These are phyloP conservation scores for Yamadazyma sp. DNA, from an alignment of 1,139 yeast species.

Conservation along the genomic window DNA sequence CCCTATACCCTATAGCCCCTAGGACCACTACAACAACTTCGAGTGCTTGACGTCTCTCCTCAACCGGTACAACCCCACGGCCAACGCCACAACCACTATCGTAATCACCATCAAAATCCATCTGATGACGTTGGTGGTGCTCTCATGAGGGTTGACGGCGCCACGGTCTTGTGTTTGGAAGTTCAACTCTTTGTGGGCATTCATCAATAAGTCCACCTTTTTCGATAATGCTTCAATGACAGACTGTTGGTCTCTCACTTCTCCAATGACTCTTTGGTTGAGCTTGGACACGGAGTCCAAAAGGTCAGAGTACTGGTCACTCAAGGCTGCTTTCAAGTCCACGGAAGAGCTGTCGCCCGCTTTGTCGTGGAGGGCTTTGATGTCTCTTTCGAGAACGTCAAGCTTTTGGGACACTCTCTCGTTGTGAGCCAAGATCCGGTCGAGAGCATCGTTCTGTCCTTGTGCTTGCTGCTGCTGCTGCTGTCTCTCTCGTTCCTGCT, in stretches of 20 bases:
- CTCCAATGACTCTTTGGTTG: slow-evolving; percentile 44
- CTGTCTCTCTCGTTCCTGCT: too few species aligned
- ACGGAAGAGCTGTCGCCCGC: slow-evolving; percentile 13
- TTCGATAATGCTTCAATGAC: slow-evolving; percentile 34
- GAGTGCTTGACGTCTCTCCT: slow-evolving; percentile 58
- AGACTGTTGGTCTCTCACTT: slow-evolving; percentile 44
- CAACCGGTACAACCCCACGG: slow-evolving; percentile 44
- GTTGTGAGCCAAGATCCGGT: slow-evolving; percentile 1
- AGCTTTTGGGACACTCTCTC: slow-evolving; percentile 1
- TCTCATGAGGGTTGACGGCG: slow-evolving; percentile 10
- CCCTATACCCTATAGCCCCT: not conserved
- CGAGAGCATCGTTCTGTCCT: not conserved
- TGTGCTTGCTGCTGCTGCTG: not conserved
- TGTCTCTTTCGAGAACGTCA: slow-evolving; percentile 1
- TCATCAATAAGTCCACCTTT: slow-evolving; percentile 46
- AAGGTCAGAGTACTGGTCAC: slow-evolving; percentile 37
- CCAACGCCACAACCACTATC: slow-evolving; percentile 35
- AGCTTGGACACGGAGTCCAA: slow-evolving; percentile 32
- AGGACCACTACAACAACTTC: slow-evolving; percentile 41
- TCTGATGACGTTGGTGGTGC: slow-evolving; percentile 23
- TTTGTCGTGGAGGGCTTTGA: not conserved
- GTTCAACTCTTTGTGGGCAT: slow-evolving; percentile 40
- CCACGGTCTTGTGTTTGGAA: slow-evolving; percentile 23
- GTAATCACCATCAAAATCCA: slow-evolving; percentile 47
- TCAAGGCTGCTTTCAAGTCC: slow-evolving; percentile 27